Evolutionary conservation across 257 asterid genomes (phyloP).

Genomic region (Ballota nigra): DNA sequence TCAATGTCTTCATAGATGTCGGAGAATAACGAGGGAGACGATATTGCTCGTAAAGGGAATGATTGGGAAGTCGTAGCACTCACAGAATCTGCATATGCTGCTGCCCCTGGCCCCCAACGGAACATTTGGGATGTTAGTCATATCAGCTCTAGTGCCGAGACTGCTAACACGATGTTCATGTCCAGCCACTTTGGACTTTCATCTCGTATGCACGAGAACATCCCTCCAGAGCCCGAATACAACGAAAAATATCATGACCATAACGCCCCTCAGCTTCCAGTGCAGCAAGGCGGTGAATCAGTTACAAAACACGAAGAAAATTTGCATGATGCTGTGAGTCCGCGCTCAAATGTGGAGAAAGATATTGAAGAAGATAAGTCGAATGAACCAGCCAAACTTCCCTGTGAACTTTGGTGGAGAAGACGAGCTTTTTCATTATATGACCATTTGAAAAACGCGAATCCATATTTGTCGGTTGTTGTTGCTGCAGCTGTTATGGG

Average conservation of each 20-base stretch:
- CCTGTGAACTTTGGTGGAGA: conserved; percentile 90
- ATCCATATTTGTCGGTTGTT: conserved; percentile 69
- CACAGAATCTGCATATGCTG: conserved; percentile 56
- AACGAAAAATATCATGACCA: conserved; percentile 29
- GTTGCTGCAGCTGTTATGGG: conserved; percentile 82
- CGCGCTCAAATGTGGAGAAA: conserved; percentile 31
- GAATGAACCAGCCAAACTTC: conserved; percentile 36
- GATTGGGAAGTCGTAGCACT: conserved; percentile 70
- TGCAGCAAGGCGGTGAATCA: conserved; percentile 34
- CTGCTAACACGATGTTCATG: conserved; percentile 40
- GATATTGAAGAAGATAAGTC: conserved; percentile 35
- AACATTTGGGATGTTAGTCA: conserved; percentile 19
- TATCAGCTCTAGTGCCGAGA: conserved; percentile 21
- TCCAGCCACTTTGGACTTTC: conserved; percentile 45
- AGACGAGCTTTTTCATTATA: conserved; percentile 53
- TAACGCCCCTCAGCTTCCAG: conserved; percentile 25
- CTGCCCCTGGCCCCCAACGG: conserved; percentile 46
- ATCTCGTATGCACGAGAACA: conserved; percentile 37
- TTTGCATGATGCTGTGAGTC: conserved; percentile 26
- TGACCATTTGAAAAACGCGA: conserved; percentile 58
- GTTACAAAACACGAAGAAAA: conserved; percentile 35
- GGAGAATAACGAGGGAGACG: conserved; percentile 35
- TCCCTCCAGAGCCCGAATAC: conserved; percentile 34
- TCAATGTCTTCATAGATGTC: conserved; percentile 36
- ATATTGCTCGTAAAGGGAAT: conserved; percentile 37